Evolutionary conservation across 148 eudicot species (phyloP).

Genomic region (Silene latifolia): DNA sequence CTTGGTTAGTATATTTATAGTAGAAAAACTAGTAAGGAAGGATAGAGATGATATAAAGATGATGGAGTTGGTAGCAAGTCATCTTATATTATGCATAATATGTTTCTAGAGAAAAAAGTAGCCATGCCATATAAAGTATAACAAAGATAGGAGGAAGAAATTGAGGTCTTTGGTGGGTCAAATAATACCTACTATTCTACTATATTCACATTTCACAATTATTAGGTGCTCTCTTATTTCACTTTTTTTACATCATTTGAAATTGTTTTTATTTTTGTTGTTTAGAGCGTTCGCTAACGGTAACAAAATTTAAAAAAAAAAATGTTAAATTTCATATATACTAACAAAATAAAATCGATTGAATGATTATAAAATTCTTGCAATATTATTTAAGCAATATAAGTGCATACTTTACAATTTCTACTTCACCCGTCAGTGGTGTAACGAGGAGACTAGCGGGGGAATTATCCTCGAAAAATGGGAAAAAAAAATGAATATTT

Average conservation of each 20-base stretch:
- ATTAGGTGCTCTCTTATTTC: constrained; percentile 18
- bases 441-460: too few relatives aligned
- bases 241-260: background rate
- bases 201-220: constrained; percentile 4
- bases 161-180: constrained; percentile 16
- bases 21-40: constrained; percentile 7
- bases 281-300: background rate
- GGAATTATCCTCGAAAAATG: too few relatives aligned
- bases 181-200: constrained; percentile 2
- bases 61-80: constrained; percentile 27
- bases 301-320: too few relatives aligned
- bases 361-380: too few relatives aligned
- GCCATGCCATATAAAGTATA: constrained; percentile 5
- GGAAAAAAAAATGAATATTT: too few relatives aligned
- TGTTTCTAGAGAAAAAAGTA: constrained; percentile 15
- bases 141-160: background rate
- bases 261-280: background rate
- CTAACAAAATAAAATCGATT: too few relatives aligned
- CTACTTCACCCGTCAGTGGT: too few relatives aligned
- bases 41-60: constrained; percentile 8
- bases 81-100: background rate
- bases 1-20: constrained; percentile 9
- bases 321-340: background rate
- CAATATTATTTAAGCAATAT: too few relatives aligned
- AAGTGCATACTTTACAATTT: too few relatives aligned